Base-by-base conservation (phyloP, 495 filamentous ascomycete genomes). In the Penicillium psychrofluorescens region DNA sequence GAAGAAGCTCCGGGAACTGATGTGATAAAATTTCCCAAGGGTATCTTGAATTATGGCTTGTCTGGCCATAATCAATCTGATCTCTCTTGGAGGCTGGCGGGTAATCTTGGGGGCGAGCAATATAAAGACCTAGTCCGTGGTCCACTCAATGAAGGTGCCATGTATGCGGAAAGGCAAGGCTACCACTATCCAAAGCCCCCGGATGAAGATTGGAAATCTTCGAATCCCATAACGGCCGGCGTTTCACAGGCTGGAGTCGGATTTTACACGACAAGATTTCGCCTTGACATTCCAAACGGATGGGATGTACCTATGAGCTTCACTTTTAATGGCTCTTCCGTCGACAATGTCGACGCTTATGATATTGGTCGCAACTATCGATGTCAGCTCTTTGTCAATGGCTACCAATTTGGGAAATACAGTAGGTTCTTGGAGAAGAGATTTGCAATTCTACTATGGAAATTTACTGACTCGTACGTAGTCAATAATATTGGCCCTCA, bases 401-500 rank as follows among this genome's bases (percentile, higher is more conserved):
- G 84, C 6, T 87, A 73, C 48, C 81, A 86, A 53, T 86, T 78
- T 53, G 83, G 82, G 7, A 81, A 84, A 56, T 81, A 81, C 40
- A 47, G 54, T 61, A 49, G 16, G 49, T 54, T 9, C 9, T 22
- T 3, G 22, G 4, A 22, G 22, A 22, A 22, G 22, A 22, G 8
- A 32, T 30, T 29, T 31, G 10, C 6, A 35, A 6, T 22, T 4
- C 4, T 22, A 22, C 22, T 2, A 2, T 22, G 22, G 2, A 3
- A 2, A 6, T 22, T 22, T 22, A 22, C 22, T 22, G 22, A 22
- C 22, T 22, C 3, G 22, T 6, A 22, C 2, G 6, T 22, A 55
- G 68, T 59, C 14, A 59, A 63, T 41, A 46, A 86, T 37, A 62
- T 86, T 42, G 84, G 84, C 2, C 84, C 84, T 12, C 83, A 88